phyloP scores from a whole-genome alignment of 2,329 filamentous ascomycete genomes.

The Dothidotthia symphoricarpi region DNA sequence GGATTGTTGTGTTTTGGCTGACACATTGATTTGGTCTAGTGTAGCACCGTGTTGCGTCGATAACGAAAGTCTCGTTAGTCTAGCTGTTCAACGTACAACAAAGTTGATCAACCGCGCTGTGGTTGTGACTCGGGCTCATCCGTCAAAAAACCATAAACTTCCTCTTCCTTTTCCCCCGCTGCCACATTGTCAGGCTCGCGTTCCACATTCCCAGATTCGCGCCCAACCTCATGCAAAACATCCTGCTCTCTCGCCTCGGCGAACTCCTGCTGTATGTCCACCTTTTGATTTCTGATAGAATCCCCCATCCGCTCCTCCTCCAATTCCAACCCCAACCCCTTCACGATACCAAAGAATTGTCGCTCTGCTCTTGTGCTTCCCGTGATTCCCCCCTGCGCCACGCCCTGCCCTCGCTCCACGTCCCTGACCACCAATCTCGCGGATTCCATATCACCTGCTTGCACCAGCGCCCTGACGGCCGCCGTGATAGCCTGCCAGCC shows the following conservation, averaged over 20 bases:
- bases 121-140: too few relatives aligned
- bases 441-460: conserved; percentile 36
- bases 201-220: not conserved
- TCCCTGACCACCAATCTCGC: conserved; percentile 40
- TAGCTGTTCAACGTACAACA: too few relatives aligned
- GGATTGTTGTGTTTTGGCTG: too few relatives aligned
- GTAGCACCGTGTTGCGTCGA: too few relatives aligned
- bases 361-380: conserved; percentile 10
- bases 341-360: conserved; percentile 18
- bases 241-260: too few relatives aligned
- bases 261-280: not conserved
- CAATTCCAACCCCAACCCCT: conserved; percentile 10
- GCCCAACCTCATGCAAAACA: not conserved
- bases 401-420: conserved; percentile 35
- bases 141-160: conserved; percentile 16
- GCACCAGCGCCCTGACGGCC: conserved; percentile 41
- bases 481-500: conserved; percentile 44
- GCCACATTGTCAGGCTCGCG: too few relatives aligned
- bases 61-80: too few relatives aligned
- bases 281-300: conserved; percentile 3
- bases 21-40: too few relatives aligned
- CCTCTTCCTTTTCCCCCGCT: too few relatives aligned
- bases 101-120: too few relatives aligned
- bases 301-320: conserved; percentile 14
- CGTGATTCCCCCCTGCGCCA: conserved; percentile 23